These are phyloP conservation scores for Microstroma glucosiphilum DNA, from an alignment of 1,284 basidiomycete species.

Conservation along the genomic window DNA sequence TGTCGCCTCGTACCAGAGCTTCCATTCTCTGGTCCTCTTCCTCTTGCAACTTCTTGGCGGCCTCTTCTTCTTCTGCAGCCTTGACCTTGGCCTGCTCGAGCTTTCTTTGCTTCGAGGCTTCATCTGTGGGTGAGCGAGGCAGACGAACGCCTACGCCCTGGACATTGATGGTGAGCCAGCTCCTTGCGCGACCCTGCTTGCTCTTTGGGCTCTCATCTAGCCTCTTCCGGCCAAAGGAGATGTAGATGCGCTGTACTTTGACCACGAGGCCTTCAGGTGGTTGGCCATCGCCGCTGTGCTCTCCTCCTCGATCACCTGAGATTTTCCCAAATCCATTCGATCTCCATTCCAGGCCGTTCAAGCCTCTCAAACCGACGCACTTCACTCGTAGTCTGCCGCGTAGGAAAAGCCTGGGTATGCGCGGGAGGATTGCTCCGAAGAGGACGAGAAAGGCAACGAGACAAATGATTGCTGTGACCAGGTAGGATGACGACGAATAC, in stretches of 20 bases:
- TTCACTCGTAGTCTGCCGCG: constrained; percentile 32
- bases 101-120: neutral
- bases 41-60: neutral
- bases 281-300: neutral
- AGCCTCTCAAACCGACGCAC: constrained; percentile 31
- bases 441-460: constrained; percentile 26
- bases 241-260: constrained; percentile 28
- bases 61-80: constrained; percentile 7
- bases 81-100: neutral
- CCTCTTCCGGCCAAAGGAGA: constrained; percentile 17
- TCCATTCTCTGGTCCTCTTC: constrained; percentile 16
- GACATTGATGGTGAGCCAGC: constrained; percentile 29
- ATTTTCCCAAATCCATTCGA: constrained; percentile 19
- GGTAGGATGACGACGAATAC: neutral
- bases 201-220: neutral
- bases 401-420: constrained; percentile 32
- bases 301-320: neutral
- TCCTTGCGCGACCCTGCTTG: neutral
- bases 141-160: constrained; percentile 35
- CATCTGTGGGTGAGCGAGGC: constrained; percentile 16
- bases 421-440: constrained; percentile 35
- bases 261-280: constrained; percentile 22
- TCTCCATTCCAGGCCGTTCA: constrained; percentile 38
- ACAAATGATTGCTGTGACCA: constrained; percentile 19
- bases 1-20: neutral